A percentile compares a stretch with the other conserved stretches of the same genome.
Conservation (phyloP, 2,329 filamentous ascomycete species). For the Rugonectria rugulosa region DNA sequence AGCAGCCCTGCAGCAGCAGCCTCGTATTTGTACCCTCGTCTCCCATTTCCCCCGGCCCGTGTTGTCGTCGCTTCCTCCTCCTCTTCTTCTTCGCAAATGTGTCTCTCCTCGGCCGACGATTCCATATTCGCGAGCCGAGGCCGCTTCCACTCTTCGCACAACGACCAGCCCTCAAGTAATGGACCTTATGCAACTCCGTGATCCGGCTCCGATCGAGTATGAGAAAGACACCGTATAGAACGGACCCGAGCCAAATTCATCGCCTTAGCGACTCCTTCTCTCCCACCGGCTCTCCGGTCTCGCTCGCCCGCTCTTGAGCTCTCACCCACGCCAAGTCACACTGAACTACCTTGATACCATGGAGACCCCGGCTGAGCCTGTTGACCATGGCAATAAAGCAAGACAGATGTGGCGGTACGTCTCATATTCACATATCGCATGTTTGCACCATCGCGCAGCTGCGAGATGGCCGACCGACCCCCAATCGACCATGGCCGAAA, state of each 20-base stretch:
- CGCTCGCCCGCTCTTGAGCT: constrained; percentile 22
- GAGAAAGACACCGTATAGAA: constrained; percentile 41
- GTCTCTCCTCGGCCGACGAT: constrained; percentile 45
- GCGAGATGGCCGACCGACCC: constrained; percentile 1
- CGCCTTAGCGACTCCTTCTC: constrained; percentile 19
- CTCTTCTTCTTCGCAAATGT: constrained; percentile 44
- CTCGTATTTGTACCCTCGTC: constrained; percentile 8
- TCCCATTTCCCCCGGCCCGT: constrained; percentile 15
- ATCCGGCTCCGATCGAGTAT: constrained; percentile 45
- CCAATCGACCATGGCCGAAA: constrained; percentile 3
- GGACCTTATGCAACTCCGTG: constrained; percentile 42
- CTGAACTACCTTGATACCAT: constrained; percentile 28
- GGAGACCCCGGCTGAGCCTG: constrained; percentile 32
- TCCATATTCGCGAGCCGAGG: constrained; percentile 48
- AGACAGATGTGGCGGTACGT: constrained; percentile 52
- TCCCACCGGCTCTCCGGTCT: constrained; percentile 18
- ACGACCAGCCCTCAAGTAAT: constrained; percentile 43
- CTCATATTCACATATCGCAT: constrained; percentile 8
- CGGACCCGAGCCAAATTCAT: constrained; percentile 31
- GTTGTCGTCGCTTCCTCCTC: constrained; percentile 25
- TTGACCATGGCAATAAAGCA: constrained; percentile 40
- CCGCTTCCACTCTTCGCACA: constrained; percentile 37
- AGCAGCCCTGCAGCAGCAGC: background rate
- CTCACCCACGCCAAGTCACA: constrained; percentile 17
- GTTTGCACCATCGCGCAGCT: constrained; percentile 6